Percentiles rank a stretch among this genome's conserved stretches.
These are phyloP conservation scores for Mycena citricolor DNA, from an alignment of 1,284 basidiomycete species.

Conservation along the genomic window DNA sequence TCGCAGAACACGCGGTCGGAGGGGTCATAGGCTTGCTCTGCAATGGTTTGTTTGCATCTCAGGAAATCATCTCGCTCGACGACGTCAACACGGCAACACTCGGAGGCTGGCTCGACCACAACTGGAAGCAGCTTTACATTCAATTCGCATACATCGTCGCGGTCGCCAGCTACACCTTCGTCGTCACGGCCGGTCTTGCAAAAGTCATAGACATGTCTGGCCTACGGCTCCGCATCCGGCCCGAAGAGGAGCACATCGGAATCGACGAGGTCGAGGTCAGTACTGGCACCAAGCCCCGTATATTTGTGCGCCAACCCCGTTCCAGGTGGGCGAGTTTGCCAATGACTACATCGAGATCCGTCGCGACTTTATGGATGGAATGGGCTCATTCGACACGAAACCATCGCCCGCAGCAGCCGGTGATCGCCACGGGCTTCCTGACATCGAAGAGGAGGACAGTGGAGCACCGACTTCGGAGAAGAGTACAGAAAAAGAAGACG, in stretches of 20 bases:
- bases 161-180: constrained; percentile 63
- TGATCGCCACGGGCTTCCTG: constrained; percentile 47
- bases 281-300: constrained; percentile 3
- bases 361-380: constrained; percentile 63
- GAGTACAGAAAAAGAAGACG: background rate
- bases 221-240: constrained; percentile 69
- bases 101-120: constrained; percentile 73
- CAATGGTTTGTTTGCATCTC: constrained; percentile 79
- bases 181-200: constrained; percentile 65
- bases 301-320: background rate
- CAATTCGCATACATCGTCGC: constrained; percentile 78
- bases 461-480: constrained; percentile 12
- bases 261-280: constrained; percentile 86
- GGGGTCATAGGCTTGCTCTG: constrained; percentile 83
- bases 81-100: constrained; percentile 66
- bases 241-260: constrained; percentile 81
- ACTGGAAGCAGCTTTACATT: constrained; percentile 73
- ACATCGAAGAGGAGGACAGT: constrained; percentile 27
- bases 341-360: constrained; percentile 78
- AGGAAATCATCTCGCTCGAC: constrained; percentile 65
- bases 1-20: constrained; percentile 89
- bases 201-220: constrained; percentile 77
- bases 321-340: constrained; percentile 74
- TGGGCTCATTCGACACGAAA: constrained; percentile 27
- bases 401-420: constrained; percentile 38